phyloP scores from a whole-genome alignment of 2,329 filamentous ascomycete genomes.

The Xenosphaeropsis pyriputrescens region DNA sequence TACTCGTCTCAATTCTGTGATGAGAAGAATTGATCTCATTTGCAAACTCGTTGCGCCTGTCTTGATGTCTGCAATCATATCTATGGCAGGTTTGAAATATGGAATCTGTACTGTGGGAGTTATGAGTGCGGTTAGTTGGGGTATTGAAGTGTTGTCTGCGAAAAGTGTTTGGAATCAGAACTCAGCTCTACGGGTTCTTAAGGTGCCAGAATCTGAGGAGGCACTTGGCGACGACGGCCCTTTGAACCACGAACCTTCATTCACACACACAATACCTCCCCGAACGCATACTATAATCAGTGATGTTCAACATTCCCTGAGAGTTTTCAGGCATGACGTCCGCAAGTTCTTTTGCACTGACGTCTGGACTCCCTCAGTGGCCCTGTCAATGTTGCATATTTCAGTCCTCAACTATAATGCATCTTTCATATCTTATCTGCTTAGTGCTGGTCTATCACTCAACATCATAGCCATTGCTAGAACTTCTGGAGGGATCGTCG shows the following conservation, averaged over 20 bases:
- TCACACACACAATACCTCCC: too few species aligned
- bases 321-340: too few species aligned
- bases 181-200: slow-evolving; percentile 13
- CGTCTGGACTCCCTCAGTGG: slow-evolving; percentile 29
- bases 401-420: slow-evolving; percentile 39
- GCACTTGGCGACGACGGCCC: background rate
- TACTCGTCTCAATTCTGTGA: slow-evolving; percentile 32
- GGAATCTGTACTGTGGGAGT: slow-evolving; percentile 30
- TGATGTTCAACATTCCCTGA: too few species aligned
- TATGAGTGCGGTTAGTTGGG: slow-evolving; percentile 26
- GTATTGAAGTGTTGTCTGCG: slow-evolving; percentile 23
- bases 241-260: slow-evolving; percentile 3
- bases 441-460: slow-evolving; percentile 30
- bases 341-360: slow-evolving; percentile 14
- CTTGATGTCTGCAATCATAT: slow-evolving; percentile 29
- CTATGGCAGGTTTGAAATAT: slow-evolving; percentile 22
- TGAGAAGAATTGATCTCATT: slow-evolving; percentile 40
- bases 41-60: slow-evolving; percentile 41
- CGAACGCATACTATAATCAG: too few species aligned
- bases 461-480: slow-evolving; percentile 27
- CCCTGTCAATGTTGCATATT: slow-evolving; percentile 34
- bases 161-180: slow-evolving; percentile 24
- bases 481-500: slow-evolving; percentile 27
- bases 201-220: slow-evolving; percentile 4
- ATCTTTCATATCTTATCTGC: slow-evolving; percentile 36